phyloP scores from a whole-genome alignment of 345 rosid species.

The Populus nigra region DNA sequence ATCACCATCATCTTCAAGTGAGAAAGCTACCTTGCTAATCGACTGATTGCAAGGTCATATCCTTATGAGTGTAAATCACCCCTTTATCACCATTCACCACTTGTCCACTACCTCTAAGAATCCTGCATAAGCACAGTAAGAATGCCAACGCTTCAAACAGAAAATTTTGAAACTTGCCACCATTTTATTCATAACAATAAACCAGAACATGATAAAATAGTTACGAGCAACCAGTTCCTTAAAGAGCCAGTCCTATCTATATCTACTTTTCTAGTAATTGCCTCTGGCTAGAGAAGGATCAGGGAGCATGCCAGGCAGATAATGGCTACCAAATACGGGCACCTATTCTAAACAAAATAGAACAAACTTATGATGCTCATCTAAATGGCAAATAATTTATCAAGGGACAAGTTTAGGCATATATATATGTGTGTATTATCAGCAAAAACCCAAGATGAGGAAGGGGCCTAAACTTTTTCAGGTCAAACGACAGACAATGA shows the following conservation, averaged over 20 bases:
- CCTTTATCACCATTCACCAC: conserved; percentile 91
- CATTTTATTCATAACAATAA: not conserved
- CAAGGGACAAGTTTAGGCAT: not conserved
- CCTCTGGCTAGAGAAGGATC: not conserved
- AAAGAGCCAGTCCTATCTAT: not conserved
- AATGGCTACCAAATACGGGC: not conserved
- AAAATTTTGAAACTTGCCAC: not conserved
- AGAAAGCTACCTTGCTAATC: not conserved
- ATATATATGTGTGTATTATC: not conserved
- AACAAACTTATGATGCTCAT: not conserved
- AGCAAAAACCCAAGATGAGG: no score
- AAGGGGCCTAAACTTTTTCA: not conserved
- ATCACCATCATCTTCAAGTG: not conserved
- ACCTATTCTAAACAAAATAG: not conserved
- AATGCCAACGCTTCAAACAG: not conserved
- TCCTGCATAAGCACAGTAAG: conserved; percentile 51
- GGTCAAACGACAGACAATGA: not conserved
- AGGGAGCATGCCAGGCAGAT: not conserved
- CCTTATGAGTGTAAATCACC: conserved; percentile 66
- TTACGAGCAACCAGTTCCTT: not conserved
- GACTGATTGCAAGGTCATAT: conserved; percentile 28
- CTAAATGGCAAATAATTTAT: not conserved
- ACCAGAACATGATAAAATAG: not conserved
- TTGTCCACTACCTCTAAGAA: conserved; percentile 87
- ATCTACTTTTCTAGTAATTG: not conserved